Conservation (phyloP, 441 rosid genomes). For the Syzygium malaccense region DNA sequence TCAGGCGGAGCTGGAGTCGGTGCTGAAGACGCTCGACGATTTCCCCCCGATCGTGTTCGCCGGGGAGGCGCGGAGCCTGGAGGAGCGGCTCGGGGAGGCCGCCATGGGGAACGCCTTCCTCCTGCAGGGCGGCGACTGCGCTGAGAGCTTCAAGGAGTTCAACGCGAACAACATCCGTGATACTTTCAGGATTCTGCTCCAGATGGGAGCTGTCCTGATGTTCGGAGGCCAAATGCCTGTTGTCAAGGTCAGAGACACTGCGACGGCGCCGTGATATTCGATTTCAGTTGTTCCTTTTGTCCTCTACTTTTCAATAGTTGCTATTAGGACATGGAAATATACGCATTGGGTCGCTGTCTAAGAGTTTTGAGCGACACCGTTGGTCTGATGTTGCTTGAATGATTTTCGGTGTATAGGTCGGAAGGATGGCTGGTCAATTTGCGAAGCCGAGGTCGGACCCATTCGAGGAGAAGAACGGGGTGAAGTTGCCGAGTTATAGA, state of each 20-base stretch:
- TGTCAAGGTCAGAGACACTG: conserved; percentile 39
- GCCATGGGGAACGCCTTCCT: conserved; percentile 82
- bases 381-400: not conserved
- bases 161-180: conserved; percentile 79
- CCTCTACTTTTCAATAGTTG: not conserved
- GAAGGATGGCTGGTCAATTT: conserved; percentile 95
- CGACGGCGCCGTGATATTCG: not conserved
- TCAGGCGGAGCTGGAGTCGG: conserved; percentile 58
- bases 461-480: conserved; percentile 74
- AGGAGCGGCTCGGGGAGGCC: conserved; percentile 73
- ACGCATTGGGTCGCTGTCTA: not conserved
- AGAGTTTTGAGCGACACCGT: not conserved
- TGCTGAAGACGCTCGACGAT: conserved; percentile 54
- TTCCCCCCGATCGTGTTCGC: conserved; percentile 90
- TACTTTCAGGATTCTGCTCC: conserved; percentile 80
- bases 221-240: conserved; percentile 91
- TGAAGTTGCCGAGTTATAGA: conserved; percentile 88
- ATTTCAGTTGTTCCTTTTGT: not conserved
- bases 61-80: conserved; percentile 76
- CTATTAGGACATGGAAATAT: not conserved
- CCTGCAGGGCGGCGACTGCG: conserved; percentile 91
- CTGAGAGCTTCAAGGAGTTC: conserved; percentile 89
- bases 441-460: conserved; percentile 89
- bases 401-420: conserved; percentile 40
- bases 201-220: conserved; percentile 88